Base-by-base conservation (phyloP, 1,284 basidiomycete genomes). In the Grifola frondosa region DNA sequence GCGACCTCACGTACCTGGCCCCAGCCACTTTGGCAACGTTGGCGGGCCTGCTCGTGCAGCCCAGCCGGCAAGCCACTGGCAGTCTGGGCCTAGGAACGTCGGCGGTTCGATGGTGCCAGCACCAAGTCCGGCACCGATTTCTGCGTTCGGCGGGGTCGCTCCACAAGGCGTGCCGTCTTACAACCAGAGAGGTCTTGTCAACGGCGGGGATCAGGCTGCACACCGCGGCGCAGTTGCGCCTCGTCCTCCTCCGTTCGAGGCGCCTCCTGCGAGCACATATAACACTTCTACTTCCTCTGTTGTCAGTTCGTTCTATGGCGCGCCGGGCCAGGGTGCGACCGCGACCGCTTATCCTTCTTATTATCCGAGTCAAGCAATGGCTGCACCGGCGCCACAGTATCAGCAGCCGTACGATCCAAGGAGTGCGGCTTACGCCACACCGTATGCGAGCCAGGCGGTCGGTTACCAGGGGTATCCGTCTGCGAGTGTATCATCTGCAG, bases 41-140 rank as follows among this genome's bases (percentile, higher is more conserved):
- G 38, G 35, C 13, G 39, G 39, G 12, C 36, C 40, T 13, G 22
- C 33, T 20, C 29, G 31, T 28, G 28, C 23, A 22, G 19, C 34
- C 23, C 38, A 12, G 17, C 19, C 39, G 33, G 13, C 39, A 22
- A 30, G 44, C 30, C 48, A 46, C 16, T 44, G 42, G 25, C 46
- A 48, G 46, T 40, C 43, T 10, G 45, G 44, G 20, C 41, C 46
- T 22, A 38, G 50, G 40, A 40, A 44, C 46, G 28, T 35, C 8
- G 41, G 40, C 28, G 37, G 23, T 24, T 39, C 33, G 15, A 5
- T 22, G 28, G 28, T 22, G 26, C 15, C 30, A 34, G 21, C 39
- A 12, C 25, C 40, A 29, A 19, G 43, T 40, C 34, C 34, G 34
- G 23, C 31, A 30, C 40, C 48, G 33, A 31, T 37, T 42, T 23